These are phyloP conservation scores for Cucurbitaria berberidis DNA, from an alignment of 2,329 filamentous ascomycete genomes.

Conservation along the genomic window DNA sequence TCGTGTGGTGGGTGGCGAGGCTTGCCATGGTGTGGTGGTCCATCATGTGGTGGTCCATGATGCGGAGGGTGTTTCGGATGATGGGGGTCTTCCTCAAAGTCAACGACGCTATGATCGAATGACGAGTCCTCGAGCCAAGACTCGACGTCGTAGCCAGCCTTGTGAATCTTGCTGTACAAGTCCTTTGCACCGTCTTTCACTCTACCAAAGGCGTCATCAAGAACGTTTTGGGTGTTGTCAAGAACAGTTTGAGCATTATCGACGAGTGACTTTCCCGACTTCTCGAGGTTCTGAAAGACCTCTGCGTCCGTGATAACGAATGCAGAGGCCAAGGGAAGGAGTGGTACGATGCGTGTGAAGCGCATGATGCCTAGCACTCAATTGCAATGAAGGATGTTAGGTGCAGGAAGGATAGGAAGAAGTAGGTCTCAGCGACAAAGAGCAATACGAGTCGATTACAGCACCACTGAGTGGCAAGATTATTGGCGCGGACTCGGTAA, in stretches of 20 bases:
- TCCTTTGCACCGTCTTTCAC: slow-evolving; percentile 47
- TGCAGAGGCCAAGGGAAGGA: slow-evolving; percentile 58
- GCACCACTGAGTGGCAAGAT: slow-evolving; percentile 28
- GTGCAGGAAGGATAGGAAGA: slow-evolving; percentile 9
- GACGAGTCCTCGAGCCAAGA: slow-evolving; percentile 54
- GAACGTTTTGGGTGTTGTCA: slow-evolving; percentile 45
- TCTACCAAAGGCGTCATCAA: slow-evolving; percentile 53
- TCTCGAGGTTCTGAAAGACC: slow-evolving; percentile 50
- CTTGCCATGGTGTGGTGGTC: slow-evolving; percentile 45
- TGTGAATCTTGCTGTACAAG: slow-evolving; percentile 51
- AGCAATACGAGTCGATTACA: slow-evolving; percentile 39
- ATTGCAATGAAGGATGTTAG: slow-evolving; percentile 9
- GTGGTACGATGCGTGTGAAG: slow-evolving; percentile 55
- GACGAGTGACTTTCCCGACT: slow-evolving; percentile 24
- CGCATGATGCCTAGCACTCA: slow-evolving; percentile 52
- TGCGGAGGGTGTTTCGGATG: slow-evolving; percentile 34
- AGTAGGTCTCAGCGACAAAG: slow-evolving; percentile 16
- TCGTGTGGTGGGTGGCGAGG: slow-evolving; percentile 49
- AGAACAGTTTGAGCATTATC: slow-evolving; percentile 31
- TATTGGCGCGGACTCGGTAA: slow-evolving; percentile 13
- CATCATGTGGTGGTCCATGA: slow-evolving; percentile 30
- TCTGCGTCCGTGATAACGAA: slow-evolving; percentile 61
- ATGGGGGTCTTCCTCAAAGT: slow-evolving; percentile 44
- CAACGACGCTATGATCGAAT: slow-evolving; percentile 42
- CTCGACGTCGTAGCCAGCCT: slow-evolving; percentile 54